Evolutionary conservation across 1,139 yeast genomes (phyloP).

Genomic region (Suhomyces choctaworum): DNA sequence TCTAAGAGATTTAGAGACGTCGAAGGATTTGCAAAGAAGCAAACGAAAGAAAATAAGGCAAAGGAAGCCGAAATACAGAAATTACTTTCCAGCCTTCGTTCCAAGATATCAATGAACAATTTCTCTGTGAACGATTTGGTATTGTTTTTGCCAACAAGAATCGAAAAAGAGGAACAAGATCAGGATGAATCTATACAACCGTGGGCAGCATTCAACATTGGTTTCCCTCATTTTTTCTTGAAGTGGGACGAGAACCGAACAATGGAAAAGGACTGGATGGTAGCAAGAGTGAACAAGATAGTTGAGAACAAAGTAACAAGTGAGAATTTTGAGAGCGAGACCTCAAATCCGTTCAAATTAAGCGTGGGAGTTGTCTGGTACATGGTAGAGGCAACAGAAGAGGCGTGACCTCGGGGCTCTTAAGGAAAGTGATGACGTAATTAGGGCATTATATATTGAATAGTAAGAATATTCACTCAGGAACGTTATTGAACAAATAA

Average conservation of each 20-base stretch:
- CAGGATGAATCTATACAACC: conserved; percentile 44
- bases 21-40: conserved; percentile 84
- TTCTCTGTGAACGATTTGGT: conserved; percentile 76
- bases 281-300: conserved; percentile 58
- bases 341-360: conserved; percentile 50
- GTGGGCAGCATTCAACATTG: conserved; percentile 86
- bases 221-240: conserved; percentile 75
- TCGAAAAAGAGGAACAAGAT: conserved; percentile 31
- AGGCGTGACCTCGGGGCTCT: conserved; percentile 9
- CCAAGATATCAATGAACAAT: conserved; percentile 63
- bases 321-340: conserved; percentile 29
- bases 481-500: conserved; percentile 75
- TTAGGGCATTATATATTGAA: not conserved
- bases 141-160: conserved; percentile 74
- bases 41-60: conserved; percentile 70
- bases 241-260: conserved; percentile 29
- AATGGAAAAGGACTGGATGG: conserved; percentile 64
- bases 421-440: not conserved
- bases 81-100: conserved; percentile 36
- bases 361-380: conserved; percentile 53
- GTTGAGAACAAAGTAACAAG: conserved; percentile 47
- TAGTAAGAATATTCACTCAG: conserved; percentile 18
- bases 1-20: conserved; percentile 83
- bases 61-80: conserved; percentile 46
- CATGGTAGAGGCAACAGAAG: conserved; percentile 48